Conservation (phyloP, 305 asterid species). For the Coffea humblotiana region DNA sequence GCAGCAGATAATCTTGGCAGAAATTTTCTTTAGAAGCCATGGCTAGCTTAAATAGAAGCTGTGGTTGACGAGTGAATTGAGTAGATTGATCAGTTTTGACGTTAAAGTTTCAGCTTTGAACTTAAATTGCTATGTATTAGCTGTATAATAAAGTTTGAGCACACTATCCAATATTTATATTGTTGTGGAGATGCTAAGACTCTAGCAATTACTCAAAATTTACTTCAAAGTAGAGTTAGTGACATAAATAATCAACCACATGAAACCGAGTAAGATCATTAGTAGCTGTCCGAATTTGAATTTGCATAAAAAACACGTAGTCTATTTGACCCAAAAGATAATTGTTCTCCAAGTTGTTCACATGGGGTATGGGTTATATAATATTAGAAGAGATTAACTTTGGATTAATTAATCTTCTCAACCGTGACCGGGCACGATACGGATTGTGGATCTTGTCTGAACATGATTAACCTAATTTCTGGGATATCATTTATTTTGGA, state of each 20-base stretch:
- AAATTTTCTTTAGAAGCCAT: constrained; percentile 39
- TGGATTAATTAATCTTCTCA: not conserved
- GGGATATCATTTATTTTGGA: not conserved
- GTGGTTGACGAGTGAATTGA: not conserved
- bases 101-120: not conserved
- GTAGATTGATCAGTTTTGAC: not conserved
- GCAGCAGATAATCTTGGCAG: constrained; percentile 34
- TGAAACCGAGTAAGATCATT: not conserved
- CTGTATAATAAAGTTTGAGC: not conserved
- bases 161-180: not conserved
- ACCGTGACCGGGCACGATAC: not conserved
- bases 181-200: not conserved
- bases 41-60: constrained; percentile 32
- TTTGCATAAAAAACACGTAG: not conserved
- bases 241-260: not conserved
- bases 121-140: not conserved
- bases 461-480: not conserved
- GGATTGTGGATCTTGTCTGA: not conserved
- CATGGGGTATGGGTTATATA: not conserved
- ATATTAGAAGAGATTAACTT: not conserved
- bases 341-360: not conserved
- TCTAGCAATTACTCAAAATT: not conserved
- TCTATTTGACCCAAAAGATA: not conserved
- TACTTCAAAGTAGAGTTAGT: not conserved
- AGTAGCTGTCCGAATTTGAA: not conserved